A percentile compares a stretch with the other conserved stretches of the same genome.
phyloP scores from a whole-genome alignment of 1,284 basidiomycete genomes.

The Melampsora larici-populina region DNA sequence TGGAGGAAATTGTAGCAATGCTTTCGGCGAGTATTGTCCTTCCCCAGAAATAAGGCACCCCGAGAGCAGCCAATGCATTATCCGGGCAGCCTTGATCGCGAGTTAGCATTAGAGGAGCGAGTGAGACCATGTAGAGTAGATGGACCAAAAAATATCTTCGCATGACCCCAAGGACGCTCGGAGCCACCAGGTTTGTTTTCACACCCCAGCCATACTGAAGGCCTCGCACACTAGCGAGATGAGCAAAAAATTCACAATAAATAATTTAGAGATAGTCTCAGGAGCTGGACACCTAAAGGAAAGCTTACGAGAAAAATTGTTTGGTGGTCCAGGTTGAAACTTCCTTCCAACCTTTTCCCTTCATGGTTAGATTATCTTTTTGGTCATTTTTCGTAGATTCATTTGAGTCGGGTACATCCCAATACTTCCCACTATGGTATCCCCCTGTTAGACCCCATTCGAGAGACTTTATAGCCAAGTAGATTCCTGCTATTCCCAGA shows the following conservation, averaged over 20 bases:
- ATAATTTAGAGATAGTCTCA: background rate
- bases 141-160: slow-evolving; percentile 15
- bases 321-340: slow-evolving; percentile 1
- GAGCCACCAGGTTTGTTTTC: slow-evolving; percentile 5
- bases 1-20: background rate
- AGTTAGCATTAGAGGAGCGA: background rate
- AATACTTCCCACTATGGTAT: slow-evolving; percentile 6
- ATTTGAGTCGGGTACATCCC: background rate
- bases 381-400: background rate
- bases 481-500: slow-evolving; percentile 9
- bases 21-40: slow-evolving; percentile 17
- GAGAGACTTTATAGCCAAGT: slow-evolving; percentile 8
- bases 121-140: slow-evolving; percentile 13
- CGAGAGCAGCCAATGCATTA: slow-evolving; percentile 9
- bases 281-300: background rate
- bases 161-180: background rate
- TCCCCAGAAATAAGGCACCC: background rate
- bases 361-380: background rate
- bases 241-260: background rate
- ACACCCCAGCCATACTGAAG: slow-evolving; percentile 30
- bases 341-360: slow-evolving; percentile 12
- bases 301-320: slow-evolving; percentile 2
- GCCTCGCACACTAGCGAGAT: slow-evolving; percentile 14
- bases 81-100: slow-evolving; percentile 10
- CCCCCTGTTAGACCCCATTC: background rate